Evolutionary conservation across 208 protist species (phyloP).

Genomic region (Leishmania arabica): DNA sequence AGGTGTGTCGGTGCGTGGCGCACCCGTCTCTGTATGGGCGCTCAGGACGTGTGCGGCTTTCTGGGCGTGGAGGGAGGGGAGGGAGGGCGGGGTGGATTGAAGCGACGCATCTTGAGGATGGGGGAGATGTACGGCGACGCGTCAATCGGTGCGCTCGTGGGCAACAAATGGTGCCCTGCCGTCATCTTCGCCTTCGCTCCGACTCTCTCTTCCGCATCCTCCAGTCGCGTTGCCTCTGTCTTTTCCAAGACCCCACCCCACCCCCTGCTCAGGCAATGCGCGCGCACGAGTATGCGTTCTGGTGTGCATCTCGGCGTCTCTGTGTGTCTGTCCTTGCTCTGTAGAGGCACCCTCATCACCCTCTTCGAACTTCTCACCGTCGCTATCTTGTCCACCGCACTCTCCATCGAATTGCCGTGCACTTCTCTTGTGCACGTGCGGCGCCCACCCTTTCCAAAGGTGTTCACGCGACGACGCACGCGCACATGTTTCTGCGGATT

Average conservation of each 20-base stretch:
- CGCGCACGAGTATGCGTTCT: not conserved
- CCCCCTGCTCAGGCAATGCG: not conserved
- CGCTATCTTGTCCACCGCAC: not conserved
- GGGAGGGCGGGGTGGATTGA: not conserved
- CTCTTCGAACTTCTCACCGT: not conserved
- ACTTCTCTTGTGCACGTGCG: not conserved
- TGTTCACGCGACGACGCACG: not conserved
- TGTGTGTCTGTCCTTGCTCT: not conserved
- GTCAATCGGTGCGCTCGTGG: not conserved
- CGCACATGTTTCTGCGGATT: conserved; percentile 77
- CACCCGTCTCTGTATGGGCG: not conserved
- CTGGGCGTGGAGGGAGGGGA: not conserved
- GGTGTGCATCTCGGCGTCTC: too few relatives aligned
- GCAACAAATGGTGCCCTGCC: not conserved
- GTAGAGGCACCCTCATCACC: not conserved
- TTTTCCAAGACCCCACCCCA: not conserved
- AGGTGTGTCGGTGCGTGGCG: not conserved
- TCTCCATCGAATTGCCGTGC: not conserved
- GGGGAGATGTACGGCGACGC: not conserved
- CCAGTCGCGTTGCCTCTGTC: not conserved
- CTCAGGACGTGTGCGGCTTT: not conserved
- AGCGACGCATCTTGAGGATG: not conserved
- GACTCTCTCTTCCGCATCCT: not conserved
- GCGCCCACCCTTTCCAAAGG: not conserved
- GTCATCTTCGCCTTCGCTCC: not conserved